A percentile compares a stretch with the other conserved stretches of the same genome.
Evolutionary conservation across 768 basidiomycete genomes (phyloP).

Genomic region (Lyophyllum decastes): DNA sequence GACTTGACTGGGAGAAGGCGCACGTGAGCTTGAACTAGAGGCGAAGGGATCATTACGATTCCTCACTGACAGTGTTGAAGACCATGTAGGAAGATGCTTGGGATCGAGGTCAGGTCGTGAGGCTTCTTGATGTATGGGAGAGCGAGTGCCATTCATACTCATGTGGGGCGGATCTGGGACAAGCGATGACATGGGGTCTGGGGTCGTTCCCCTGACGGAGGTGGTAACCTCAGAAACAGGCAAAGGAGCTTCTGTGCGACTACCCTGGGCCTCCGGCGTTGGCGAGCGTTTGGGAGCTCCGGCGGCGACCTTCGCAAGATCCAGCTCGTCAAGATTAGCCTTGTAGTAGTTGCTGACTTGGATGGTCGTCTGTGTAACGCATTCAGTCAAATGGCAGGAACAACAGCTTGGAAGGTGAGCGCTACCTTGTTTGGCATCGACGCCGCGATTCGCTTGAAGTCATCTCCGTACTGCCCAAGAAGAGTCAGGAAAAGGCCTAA

Average conservation of each 20-base stretch:
- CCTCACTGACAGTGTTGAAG: background rate
- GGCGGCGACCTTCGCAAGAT: slow-evolving; percentile 41
- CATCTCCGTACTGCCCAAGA: slow-evolving; percentile 61
- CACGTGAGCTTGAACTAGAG: slow-evolving; percentile 1
- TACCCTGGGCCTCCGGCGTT: slow-evolving; percentile 26
- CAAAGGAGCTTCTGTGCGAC: slow-evolving; percentile 23
- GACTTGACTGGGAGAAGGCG: slow-evolving; percentile 9
- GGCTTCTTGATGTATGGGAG: slow-evolving; percentile 1
- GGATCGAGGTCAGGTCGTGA: background rate
- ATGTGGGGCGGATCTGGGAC: slow-evolving; percentile 3
- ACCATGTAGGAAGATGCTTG: slow-evolving; percentile 3
- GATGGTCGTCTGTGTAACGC: slow-evolving; percentile 45
- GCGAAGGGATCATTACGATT: background rate
- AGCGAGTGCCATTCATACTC: background rate
- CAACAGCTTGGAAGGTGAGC: background rate
- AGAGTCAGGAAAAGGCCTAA: slow-evolving; percentile 55
- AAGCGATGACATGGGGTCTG: slow-evolving; percentile 25
- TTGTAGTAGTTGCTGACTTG: slow-evolving; percentile 59
- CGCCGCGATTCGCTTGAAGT: slow-evolving; percentile 70
- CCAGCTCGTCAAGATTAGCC: slow-evolving; percentile 39
- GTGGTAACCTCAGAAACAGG: slow-evolving; percentile 22
- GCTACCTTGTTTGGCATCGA: slow-evolving; percentile 56
- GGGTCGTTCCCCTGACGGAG: slow-evolving; percentile 6
- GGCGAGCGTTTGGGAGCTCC: slow-evolving; percentile 43
- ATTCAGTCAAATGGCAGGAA: background rate